A percentile compares a stretch with the other conserved stretches of the same genome.
phyloP scores from a whole-genome alignment of 2,329 filamentous ascomycete genomes.

The Raffaelea arxii region DNA sequence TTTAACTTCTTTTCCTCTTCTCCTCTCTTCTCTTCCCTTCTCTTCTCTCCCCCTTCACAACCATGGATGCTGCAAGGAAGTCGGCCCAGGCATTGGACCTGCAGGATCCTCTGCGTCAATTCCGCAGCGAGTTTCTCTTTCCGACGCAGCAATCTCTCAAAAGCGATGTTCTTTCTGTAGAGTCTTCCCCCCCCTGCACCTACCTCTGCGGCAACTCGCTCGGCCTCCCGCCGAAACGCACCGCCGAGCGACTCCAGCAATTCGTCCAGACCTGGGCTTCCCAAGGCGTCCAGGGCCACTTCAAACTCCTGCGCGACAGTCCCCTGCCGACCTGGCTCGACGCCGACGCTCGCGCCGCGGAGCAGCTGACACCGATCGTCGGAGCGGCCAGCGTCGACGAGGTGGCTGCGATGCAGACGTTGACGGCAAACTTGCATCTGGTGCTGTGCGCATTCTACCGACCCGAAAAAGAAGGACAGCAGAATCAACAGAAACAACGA shows the following conservation, averaged over 20 bases:
- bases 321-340: constrained; percentile 66
- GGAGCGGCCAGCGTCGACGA: constrained; percentile 63
- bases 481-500: too few relatives aligned
- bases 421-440: constrained; percentile 74
- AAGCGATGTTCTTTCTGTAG: too few relatives aligned
- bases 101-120: constrained; percentile 46
- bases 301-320: constrained; percentile 58
- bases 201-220: constrained; percentile 90
- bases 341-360: constrained; percentile 64
- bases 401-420: constrained; percentile 79
- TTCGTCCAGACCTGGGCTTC: constrained; percentile 78
- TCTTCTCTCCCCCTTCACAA: too few relatives aligned
- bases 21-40: constrained; percentile 1
- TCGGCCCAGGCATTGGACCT: constrained; percentile 47
- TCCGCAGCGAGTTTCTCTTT: constrained; percentile 65
- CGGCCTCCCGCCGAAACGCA: constrained; percentile 68
- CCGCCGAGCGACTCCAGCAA: constrained; percentile 56
- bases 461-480: constrained; percentile 44
- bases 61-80: constrained; percentile 17
- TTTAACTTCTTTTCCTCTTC: neutral
- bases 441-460: constrained; percentile 78
- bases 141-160: constrained; percentile 48
- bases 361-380: constrained; percentile 62
- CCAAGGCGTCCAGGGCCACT: constrained; percentile 79
- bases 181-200: neutral